Evolutionary conservation across 805 yeast genomes (phyloP), one percentile per base, ranked within the genome.

Genomic region (Danielozyma ontarioensis): DNA sequence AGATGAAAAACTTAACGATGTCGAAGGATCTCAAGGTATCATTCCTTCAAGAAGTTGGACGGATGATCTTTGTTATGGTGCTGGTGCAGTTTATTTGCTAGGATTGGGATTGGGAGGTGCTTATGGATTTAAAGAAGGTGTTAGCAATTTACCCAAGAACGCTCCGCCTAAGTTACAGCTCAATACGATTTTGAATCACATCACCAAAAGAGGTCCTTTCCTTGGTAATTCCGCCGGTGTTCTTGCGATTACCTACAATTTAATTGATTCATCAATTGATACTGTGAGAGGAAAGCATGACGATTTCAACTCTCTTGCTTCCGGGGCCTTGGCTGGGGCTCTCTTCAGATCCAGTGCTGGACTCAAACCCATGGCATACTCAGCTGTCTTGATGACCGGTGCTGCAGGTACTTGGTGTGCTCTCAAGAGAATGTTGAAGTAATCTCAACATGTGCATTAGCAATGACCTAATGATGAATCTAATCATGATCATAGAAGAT

Each of bases 11-110:
- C 65, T 88, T 41, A 74, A 78, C 29, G 62, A 74, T n/a, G 60
- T 85, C 50, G 94, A 87, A 51, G 96, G 96, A 25, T 77, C 95
- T 2, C 87, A 85, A 53, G 95, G 96, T 37, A 57, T 90, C 38
- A 74, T 93, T 42, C 96, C 98, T 17, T 83, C 95, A n/a, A 80
- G 97, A 66, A 95, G 95, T 48, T 93, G 96, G 95, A 76, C 88
- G 12, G 98, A 93, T 59, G 97, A 93, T 65, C 72, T 93, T 44
- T 88, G 97, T 74, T 93, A 93, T 62, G 98, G 98, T 48, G 83
- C 97, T 8, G 98, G 98, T 62, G 80, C 96, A 5, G 87, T 88
- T 33, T 93, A 93, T 57, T 71, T 93, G 46, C 48, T 83, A 21
- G 95, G 95, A 27, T 72, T 93, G 45, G 95, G 95, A 23, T 40